These are phyloP conservation scores for Talaromyces trachyspermus DNA, from an alignment of 495 filamentous ascomycete species.

Conservation along the genomic window DNA sequence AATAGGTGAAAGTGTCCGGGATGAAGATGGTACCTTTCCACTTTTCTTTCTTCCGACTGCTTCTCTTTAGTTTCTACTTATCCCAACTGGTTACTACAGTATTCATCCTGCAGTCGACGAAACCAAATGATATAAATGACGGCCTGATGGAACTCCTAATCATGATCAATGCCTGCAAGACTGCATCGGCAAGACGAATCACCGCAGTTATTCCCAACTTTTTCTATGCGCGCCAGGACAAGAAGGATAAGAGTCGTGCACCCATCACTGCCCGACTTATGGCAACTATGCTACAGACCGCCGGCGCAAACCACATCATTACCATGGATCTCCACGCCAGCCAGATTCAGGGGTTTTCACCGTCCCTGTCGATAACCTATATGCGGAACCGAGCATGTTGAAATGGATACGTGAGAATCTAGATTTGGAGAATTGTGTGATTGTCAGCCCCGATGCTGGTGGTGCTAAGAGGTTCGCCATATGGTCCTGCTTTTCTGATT, in stretches of 20 bases:
- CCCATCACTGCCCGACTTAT: slow-evolving; percentile 83
- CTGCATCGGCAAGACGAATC: slow-evolving; percentile 87
- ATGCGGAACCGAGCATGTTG: slow-evolving; percentile 89
- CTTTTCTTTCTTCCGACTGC: slow-evolving; percentile 7
- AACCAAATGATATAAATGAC: slow-evolving; percentile 95
- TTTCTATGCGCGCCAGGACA: slow-evolving; percentile 97
- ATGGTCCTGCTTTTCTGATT: slow-evolving; percentile 2
- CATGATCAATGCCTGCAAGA: slow-evolving; percentile 98
- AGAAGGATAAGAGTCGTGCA: slow-evolving; percentile 94
- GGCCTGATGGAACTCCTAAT: slow-evolving; percentile 98
- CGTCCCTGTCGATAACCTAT: slow-evolving; percentile 94
- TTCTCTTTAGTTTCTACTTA: not conserved
- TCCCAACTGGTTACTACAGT: slow-evolving; percentile 41
- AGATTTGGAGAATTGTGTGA: slow-evolving; percentile 75
- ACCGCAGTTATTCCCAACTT: slow-evolving; percentile 94
- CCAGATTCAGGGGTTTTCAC: slow-evolving; percentile 88
- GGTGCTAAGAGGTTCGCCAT: slow-evolving; percentile 79
- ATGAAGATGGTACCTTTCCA: slow-evolving; percentile 76
- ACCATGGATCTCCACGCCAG: slow-evolving; percentile 72
- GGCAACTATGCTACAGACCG: slow-evolving; percentile 96
- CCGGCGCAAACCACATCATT: slow-evolving; percentile 79
- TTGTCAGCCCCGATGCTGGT: slow-evolving; percentile 93
- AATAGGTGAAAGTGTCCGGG: slow-evolving; percentile 91
- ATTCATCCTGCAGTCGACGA: slow-evolving; percentile 93
- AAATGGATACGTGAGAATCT: slow-evolving; percentile 87